Conservation (phyloP, 257 asterid species). For the Solanum lignicaule region DNA sequence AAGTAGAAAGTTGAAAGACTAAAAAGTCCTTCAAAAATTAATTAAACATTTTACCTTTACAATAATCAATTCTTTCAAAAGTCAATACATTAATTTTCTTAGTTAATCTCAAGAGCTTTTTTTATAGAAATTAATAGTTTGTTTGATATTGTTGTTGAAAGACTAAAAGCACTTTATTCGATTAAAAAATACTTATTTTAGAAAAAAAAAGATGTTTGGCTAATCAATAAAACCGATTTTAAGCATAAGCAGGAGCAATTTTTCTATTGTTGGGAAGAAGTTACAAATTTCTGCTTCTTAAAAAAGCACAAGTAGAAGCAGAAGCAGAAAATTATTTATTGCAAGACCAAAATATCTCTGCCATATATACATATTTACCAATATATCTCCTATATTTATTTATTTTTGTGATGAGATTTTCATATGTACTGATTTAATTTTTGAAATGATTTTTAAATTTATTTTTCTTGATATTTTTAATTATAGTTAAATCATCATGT, state of each 20-base stretch:
- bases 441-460: too few relatives aligned
- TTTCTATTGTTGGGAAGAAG: background rate
- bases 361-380: background rate
- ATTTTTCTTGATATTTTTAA: background rate
- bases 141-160: background rate
- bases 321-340: background rate
- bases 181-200: too few relatives aligned
- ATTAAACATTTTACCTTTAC: too few relatives aligned
- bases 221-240: background rate
- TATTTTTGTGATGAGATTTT: background rate
- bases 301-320: background rate
- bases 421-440: background rate
- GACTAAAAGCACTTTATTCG: background rate
- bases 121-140: too few relatives aligned
- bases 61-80: too few relatives aligned
- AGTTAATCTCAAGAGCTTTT: background rate
- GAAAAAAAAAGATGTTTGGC: background rate
- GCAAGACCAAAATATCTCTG: background rate
- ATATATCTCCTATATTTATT: background rate
- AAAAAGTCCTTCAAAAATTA: background rate
- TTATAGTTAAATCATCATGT: too few relatives aligned
- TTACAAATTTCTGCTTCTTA: background rate
- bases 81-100: background rate
- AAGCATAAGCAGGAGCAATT: background rate
- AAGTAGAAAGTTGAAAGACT: too few relatives aligned